Percentiles rank a stretch among this genome's conserved stretches.
These are phyloP conservation scores for Delonix regia DNA, from an alignment of 306 rosid species.

Conservation along the genomic window DNA sequence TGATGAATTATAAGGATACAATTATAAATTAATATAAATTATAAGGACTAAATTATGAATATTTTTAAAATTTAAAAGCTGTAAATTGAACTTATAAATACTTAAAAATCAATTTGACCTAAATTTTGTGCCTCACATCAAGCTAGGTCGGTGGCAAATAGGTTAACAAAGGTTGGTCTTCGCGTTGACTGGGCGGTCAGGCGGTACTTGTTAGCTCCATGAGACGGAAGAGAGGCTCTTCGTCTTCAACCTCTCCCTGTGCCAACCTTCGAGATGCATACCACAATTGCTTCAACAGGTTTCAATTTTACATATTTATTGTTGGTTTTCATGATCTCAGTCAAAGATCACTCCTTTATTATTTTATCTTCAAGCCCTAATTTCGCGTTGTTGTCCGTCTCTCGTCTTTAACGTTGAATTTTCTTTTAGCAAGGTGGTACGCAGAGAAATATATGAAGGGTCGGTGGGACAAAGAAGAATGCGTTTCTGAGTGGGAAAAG, in stretches of 20 bases:
- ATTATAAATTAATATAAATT: too few relatives aligned
- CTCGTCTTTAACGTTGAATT: background rate
- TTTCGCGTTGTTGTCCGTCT: background rate
- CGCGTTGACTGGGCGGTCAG: background rate
- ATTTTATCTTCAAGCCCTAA: constrained; percentile 36
- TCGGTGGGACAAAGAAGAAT: constrained; percentile 72
- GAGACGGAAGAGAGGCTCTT: constrained; percentile 52
- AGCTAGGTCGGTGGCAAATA: too few relatives aligned
- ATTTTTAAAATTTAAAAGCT: too few relatives aligned
- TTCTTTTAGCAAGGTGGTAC: constrained; percentile 62
- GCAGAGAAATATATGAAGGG: constrained; percentile 79
- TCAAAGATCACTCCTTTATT: background rate
- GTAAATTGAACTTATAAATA: too few relatives aligned
- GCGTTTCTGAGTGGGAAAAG: constrained; percentile 75
- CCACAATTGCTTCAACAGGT: constrained; percentile 92
- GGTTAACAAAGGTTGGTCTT: background rate
- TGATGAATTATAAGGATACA: too few relatives aligned
- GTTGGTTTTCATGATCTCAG: background rate
- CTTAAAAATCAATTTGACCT: too few relatives aligned
- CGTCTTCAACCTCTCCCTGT: constrained; percentile 71
- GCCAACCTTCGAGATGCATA: constrained; percentile 75
- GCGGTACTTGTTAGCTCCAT: constrained; percentile 4
- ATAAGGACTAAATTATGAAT: too few relatives aligned
- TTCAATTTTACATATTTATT: background rate
- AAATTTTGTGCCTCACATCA: too few relatives aligned